Percentiles rank a stretch among this genome's conserved stretches.
phyloP scores from a whole-genome alignment of 2,329 filamentous ascomycete species.

The Penicillium sp. region DNA sequence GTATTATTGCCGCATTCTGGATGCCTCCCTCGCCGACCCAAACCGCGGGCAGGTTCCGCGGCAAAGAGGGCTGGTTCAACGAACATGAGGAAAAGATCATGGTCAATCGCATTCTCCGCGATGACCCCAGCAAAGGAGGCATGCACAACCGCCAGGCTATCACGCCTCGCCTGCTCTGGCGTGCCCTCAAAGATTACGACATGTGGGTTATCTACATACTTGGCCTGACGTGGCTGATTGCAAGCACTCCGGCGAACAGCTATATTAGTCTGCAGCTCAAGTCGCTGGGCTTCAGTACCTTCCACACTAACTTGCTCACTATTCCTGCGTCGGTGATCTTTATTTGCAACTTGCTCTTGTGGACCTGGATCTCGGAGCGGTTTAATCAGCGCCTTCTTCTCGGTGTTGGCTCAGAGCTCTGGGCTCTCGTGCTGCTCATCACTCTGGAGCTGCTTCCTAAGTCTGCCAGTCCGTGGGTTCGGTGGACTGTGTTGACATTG shows the following conservation, averaged over 20 bases:
- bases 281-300: slow-evolving; percentile 59
- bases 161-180: slow-evolving; percentile 50
- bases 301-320: slow-evolving; percentile 64
- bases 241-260: slow-evolving; percentile 37
- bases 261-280: slow-evolving; percentile 50
- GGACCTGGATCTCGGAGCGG: slow-evolving; percentile 58
- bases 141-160: slow-evolving; percentile 64
- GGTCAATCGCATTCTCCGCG: slow-evolving; percentile 63
- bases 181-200: slow-evolving; percentile 57
- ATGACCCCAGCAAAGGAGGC: slow-evolving; percentile 60
- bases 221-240: slow-evolving; percentile 48
- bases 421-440: slow-evolving; percentile 56
- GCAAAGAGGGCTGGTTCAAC: slow-evolving; percentile 66
- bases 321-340: slow-evolving; percentile 61
- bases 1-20: slow-evolving; percentile 59
- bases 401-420: slow-evolving; percentile 56
- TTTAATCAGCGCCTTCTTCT: slow-evolving; percentile 59
- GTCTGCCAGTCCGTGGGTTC: slow-evolving; percentile 53
- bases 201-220: slow-evolving; percentile 60
- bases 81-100: slow-evolving; percentile 70
- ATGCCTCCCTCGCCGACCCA: slow-evolving; percentile 66
- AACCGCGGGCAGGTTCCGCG: slow-evolving; percentile 63
- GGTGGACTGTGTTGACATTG: slow-evolving; percentile 56
- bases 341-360: slow-evolving; percentile 58
- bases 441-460: slow-evolving; percentile 54